Conservation (phyloP, 1,139 yeast genomes). For the Kodamaea fungicola region DNA sequence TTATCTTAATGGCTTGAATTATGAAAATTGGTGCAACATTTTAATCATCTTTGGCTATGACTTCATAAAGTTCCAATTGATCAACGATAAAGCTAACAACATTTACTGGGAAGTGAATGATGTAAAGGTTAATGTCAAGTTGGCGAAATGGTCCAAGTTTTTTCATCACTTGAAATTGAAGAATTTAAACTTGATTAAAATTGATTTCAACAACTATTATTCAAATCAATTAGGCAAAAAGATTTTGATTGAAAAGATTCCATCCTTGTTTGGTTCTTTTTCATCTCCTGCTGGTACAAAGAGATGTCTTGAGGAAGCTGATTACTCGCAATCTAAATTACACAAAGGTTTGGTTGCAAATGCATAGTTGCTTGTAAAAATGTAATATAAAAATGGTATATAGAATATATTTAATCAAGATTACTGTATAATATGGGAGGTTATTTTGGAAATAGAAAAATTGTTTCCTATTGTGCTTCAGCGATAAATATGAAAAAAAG, state of each 20-base stretch:
- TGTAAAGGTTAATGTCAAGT: constrained; percentile 18
- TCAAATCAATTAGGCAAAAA: constrained; percentile 34
- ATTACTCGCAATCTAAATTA: not conserved
- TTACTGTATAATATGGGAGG: no score
- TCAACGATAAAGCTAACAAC: constrained; percentile 18
- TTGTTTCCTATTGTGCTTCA: no score
- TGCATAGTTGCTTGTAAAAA: no score
- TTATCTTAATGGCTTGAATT: constrained; percentile 46
- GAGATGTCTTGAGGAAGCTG: constrained; percentile 17
- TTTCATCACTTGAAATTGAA: constrained; percentile 18
- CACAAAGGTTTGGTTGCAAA: no score
- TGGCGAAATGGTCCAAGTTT: constrained; percentile 31
- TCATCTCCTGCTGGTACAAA: constrained; percentile 11
- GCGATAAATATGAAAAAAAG: no score
- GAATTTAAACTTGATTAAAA: constrained; percentile 17
- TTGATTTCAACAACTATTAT: constrained; percentile 31
- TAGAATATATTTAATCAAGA: no score
- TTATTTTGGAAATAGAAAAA: no score
- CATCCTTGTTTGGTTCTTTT: constrained; percentile 12
- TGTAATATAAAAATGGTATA: no score
- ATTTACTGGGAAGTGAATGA: constrained; percentile 30
- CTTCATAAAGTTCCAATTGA: constrained; percentile 26
- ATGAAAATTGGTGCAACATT: constrained; percentile 54
- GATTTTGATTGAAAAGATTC: constrained; percentile 21
- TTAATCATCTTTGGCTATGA: constrained; percentile 45